These are phyloP conservation scores for Cladosporium halotolerans DNA, from an alignment of 2,329 filamentous ascomycete species.

Conservation along the genomic window DNA sequence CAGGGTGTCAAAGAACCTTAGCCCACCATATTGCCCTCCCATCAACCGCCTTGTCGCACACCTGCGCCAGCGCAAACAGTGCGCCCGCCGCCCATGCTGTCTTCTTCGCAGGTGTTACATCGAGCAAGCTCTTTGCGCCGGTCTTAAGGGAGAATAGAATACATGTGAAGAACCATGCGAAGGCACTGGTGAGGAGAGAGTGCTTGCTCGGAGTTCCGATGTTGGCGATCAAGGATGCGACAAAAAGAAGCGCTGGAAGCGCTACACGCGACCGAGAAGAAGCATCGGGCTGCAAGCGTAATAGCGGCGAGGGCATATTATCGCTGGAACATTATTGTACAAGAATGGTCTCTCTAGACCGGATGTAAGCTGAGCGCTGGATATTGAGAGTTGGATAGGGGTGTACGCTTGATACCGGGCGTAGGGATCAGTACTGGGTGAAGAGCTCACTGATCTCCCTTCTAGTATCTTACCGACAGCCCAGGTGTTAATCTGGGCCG, in stretches of 20 bases:
- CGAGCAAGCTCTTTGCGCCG: constrained; percentile 21
- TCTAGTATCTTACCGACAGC: no score
- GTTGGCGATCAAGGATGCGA: constrained; percentile 30
- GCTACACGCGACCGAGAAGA: constrained; percentile 11
- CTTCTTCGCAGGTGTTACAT: constrained; percentile 22
- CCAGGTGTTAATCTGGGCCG: no score
- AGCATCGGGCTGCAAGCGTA: constrained; percentile 20
- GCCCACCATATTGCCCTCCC: constrained; percentile 40
- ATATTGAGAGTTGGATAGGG: no score
- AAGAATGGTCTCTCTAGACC: neutral
- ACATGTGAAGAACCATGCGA: constrained; percentile 39
- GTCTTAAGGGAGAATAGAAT: constrained; percentile 28
- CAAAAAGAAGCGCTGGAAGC: constrained; percentile 29
- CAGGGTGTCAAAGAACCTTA: constrained; percentile 32
- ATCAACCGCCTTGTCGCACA: constrained; percentile 42
- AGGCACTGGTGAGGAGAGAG: constrained; percentile 37
- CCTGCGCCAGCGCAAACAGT: constrained; percentile 36
- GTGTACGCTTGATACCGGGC: no score
- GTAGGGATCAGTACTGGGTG: no score
- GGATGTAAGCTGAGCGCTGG: no score
- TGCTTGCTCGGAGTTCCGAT: constrained; percentile 33
- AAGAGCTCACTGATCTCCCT: no score
- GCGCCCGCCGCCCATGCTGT: constrained; percentile 36
- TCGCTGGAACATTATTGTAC: constrained; percentile 9
- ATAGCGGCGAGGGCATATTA: constrained; percentile 21